phyloP scores from a whole-genome alignment of 495 filamentous ascomycete species.

The Stereocaulon alpinum region DNA sequence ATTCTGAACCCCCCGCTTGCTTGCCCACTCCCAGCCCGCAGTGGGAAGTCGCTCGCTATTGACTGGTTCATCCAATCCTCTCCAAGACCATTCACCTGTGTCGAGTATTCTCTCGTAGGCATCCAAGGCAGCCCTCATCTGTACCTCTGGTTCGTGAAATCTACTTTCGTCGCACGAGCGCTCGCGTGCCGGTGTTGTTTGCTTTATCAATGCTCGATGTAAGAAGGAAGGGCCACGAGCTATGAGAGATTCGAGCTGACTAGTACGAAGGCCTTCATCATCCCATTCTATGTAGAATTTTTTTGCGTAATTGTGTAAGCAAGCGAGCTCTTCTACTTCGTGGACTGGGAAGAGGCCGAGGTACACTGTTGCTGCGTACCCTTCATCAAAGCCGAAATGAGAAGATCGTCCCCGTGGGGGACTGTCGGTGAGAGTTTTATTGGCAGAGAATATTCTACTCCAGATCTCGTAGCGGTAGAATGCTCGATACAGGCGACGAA shows the following conservation, averaged over 20 bases:
- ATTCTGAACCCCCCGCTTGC: neutral
- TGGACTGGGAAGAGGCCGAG: neutral
- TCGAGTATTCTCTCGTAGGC: neutral
- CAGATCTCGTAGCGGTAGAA: neutral
- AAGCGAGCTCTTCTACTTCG: slow-evolving; percentile 1
- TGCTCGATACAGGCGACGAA: neutral
- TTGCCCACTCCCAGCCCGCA: neutral
- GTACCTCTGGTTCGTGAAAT: neutral
- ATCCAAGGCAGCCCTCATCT: neutral
- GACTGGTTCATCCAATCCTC: neutral
- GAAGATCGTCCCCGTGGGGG: too few relatives aligned
- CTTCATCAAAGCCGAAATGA: neutral
- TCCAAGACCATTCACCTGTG: neutral
- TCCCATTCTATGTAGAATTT: neutral
- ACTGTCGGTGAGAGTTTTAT: too few relatives aligned
- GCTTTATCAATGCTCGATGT: neutral
- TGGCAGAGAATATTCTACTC: neutral
- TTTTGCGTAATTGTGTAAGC: neutral
- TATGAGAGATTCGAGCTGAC: too few relatives aligned
- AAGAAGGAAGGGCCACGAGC: neutral
- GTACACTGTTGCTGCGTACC: neutral
- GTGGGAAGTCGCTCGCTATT: neutral
- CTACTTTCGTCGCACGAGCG: neutral
- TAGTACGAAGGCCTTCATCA: too few relatives aligned
- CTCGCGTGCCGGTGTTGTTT: neutral